Percentiles rank a stretch among this genome's conserved stretches.
These are phyloP conservation scores for Umbelopsis sp. DNA, from an alignment of 192 early-diverging fungal genomes.

Conservation along the genomic window DNA sequence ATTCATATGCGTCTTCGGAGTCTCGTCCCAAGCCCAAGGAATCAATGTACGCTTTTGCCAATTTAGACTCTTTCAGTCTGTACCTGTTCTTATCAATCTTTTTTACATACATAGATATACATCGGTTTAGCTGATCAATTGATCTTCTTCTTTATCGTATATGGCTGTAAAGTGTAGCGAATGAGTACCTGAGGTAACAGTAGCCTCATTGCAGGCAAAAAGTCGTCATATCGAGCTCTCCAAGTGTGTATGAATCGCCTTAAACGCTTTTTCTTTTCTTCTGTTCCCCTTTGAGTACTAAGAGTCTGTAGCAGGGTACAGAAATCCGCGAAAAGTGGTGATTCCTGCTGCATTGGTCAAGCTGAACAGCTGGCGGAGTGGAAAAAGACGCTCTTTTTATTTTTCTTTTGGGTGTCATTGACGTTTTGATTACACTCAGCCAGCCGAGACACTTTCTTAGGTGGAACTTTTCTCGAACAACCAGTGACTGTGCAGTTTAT, in stretches of 20 bases:
- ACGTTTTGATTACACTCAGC: no score
- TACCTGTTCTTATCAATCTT: constrained; percentile 66
- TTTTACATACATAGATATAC: background rate
- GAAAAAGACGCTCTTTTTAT: no score
- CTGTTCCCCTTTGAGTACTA: constrained; percentile 11
- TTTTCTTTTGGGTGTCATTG: no score
- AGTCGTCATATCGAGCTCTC: constrained; percentile 27
- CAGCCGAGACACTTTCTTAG: no score
- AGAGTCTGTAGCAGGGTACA: constrained; percentile 26
- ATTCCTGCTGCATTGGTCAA: background rate
- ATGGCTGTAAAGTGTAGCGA: background rate
- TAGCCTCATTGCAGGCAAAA: constrained; percentile 29
- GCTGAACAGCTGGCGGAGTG: background rate
- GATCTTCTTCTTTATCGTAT: background rate
- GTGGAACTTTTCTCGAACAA: no score
- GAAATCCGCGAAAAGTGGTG: constrained; percentile 23
- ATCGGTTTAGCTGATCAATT: background rate
- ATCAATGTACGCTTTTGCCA: constrained; percentile 67
- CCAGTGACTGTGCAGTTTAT: no score
- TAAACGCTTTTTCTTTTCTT: constrained; percentile 24
- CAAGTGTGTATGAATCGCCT: constrained; percentile 23
- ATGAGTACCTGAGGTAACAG: constrained; percentile 28
- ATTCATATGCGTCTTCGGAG: constrained; percentile 60
- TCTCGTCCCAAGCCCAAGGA: constrained; percentile 58
- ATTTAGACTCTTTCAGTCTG: constrained; percentile 66